phyloP scores from a whole-genome alignment of 1,284 basidiomycete species.

The Cryptococcus depauperatus region DNA sequence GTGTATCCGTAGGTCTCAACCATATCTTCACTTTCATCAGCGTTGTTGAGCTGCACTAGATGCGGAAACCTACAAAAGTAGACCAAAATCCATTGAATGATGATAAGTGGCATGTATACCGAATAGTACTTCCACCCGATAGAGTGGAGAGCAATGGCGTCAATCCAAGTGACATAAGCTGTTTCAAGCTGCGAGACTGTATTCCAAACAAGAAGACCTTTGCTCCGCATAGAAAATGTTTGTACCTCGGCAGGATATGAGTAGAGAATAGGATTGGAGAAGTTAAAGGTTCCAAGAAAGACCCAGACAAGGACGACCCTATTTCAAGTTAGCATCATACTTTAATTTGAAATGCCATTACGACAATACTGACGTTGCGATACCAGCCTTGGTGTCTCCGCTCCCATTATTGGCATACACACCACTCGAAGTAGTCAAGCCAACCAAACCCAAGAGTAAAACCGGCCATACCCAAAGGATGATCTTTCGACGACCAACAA shows the following conservation, averaged over 20 bases:
- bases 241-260: slow-evolving; percentile 43
- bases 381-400: slow-evolving; percentile 24
- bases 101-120: slow-evolving; percentile 40
- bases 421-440: slow-evolving; percentile 37
- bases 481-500: slow-evolving; percentile 37
- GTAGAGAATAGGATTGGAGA: slow-evolving; percentile 37
- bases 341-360: not conserved
- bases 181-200: slow-evolving; percentile 32
- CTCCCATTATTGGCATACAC: slow-evolving; percentile 30
- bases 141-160: slow-evolving; percentile 40
- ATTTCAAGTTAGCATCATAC: not conserved
- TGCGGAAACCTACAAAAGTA: slow-evolving; percentile 22
- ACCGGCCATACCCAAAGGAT: slow-evolving; percentile 42
- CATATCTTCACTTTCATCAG: slow-evolving; percentile 22
- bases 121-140: slow-evolving; percentile 45
- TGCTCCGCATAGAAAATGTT: slow-evolving; percentile 43
- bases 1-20: slow-evolving; percentile 42
- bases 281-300: slow-evolving; percentile 44
- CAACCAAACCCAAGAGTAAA: slow-evolving; percentile 34
- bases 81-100: slow-evolving; percentile 34
- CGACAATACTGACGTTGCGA: slow-evolving; percentile 27
- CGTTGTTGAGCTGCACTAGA: not conserved
- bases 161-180: slow-evolving; percentile 38
- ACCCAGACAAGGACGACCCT: slow-evolving; percentile 44
- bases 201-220: slow-evolving; percentile 46